Evolutionary conservation across 768 basidiomycete genomes (phyloP), one percentile per base, ranked within the genome.

Genomic region (Podaxis mareebaensis): DNA sequence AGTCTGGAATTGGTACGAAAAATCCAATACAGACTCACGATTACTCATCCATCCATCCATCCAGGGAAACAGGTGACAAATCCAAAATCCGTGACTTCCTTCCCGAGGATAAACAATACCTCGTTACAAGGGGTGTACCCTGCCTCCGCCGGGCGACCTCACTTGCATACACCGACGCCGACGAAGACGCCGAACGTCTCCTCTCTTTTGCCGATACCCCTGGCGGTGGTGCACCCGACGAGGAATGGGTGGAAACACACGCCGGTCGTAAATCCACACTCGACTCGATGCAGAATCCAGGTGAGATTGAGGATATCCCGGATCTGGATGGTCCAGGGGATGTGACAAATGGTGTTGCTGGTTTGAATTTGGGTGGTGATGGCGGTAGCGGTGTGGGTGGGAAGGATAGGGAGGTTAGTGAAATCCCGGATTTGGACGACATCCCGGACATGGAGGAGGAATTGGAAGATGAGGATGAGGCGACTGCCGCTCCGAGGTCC

Each of bases 211-310:
- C 84, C 11, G 67, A 66, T 0, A 89, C 84, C 13, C 82, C 83
- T 3, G 78, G 78, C 4, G 77, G 81, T 7, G 59, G 81, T 5
- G 76, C 56, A 15, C 82, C 79, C 4, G 85, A 83, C 28, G 95
- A 97, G 64, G 96, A 99, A 68, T 99, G 97, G 97, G 97, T 99
- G 20, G 95, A 98, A 75, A 99, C 97, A 11, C 97, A 99, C 72
- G 90, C 95, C 0, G 91, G 92, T 3, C 85, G 92, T 67, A 84
- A 84, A 68, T 24, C 79, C 15, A 76, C 80, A 22, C 64, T 76
- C 54, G 85, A 87, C 66, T 81, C 83, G 4, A 81, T 81, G 2
- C 79, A 78, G 11, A 87, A 89, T 65, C 81, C 86, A 26, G 85
- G 85, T 10, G 94, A 95, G 70, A 96, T 96, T 70, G 93, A 93